Conservation (phyloP, 2,329 filamentous ascomycete genomes). For the Lachnellula subtilissima region DNA sequence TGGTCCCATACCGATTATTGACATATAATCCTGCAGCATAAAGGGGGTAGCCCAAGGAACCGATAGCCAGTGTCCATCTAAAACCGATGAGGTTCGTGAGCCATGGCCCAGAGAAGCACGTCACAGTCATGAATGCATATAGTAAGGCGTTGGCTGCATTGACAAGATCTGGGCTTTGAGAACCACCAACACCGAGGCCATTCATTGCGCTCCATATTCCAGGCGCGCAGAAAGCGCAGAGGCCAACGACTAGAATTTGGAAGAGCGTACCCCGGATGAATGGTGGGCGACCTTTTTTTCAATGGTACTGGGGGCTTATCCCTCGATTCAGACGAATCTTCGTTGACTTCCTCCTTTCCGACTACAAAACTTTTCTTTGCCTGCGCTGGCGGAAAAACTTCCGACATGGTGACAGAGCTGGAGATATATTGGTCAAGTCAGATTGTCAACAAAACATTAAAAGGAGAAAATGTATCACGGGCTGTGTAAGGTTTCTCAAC, state of each 20-base stretch:
- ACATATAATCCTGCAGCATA: conserved; percentile 66
- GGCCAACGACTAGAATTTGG: conserved; percentile 64
- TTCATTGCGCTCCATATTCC: conserved; percentile 74
- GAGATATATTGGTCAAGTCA: too few relatives aligned
- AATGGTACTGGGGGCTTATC: neutral
- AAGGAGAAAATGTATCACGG: too few relatives aligned
- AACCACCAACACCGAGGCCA: conserved; percentile 63
- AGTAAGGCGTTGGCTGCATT: conserved; percentile 64
- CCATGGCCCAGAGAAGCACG: conserved; percentile 48
- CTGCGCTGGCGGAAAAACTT: too few relatives aligned
- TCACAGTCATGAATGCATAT: conserved; percentile 41
- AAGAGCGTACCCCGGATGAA: conserved; percentile 68
- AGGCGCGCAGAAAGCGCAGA: conserved; percentile 64
- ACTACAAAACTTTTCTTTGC: too few relatives aligned
- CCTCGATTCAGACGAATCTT: neutral
- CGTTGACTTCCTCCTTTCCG: neutral
- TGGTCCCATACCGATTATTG: conserved; percentile 62
- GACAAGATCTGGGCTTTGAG: conserved; percentile 58
- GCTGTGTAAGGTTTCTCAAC: too few relatives aligned
- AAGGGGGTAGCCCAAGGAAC: conserved; percentile 65
- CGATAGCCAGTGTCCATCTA: conserved; percentile 62
- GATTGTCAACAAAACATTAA: too few relatives aligned
- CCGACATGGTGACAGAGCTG: too few relatives aligned
- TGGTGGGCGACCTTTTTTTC: conserved; percentile 35
- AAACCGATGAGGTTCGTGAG: conserved; percentile 59